Evolutionary conservation across 2,329 filamentous ascomycete genomes (phyloP).

Genomic region (Thelonectria blattea): DNA sequence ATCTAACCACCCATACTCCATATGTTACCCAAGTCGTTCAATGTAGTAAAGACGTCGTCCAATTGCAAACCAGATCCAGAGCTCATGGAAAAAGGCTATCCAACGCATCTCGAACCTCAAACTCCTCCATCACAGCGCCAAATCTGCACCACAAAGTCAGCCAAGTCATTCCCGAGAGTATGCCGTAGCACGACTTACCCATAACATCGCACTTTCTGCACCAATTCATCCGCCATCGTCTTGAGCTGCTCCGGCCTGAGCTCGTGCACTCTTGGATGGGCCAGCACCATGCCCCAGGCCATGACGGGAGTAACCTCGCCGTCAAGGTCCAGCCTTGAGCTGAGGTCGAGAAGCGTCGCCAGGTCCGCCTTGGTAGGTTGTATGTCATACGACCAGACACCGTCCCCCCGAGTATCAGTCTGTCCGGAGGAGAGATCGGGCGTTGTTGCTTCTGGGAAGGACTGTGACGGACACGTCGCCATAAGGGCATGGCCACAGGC

Average conservation of each 20-base stretch:
- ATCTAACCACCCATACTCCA: slow-evolving; percentile 9
- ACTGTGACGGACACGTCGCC: slow-evolving; percentile 84
- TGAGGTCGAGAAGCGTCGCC: slow-evolving; percentile 82
- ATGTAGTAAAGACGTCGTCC: slow-evolving; percentile 1
- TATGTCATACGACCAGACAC: slow-evolving; percentile 62
- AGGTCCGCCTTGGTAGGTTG: slow-evolving; percentile 80
- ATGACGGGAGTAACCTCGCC: slow-evolving; percentile 95
- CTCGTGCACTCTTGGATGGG: slow-evolving; percentile 71
- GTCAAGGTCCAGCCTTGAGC: slow-evolving; percentile 79
- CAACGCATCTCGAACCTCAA: slow-evolving; percentile 78
- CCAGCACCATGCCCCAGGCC: slow-evolving; percentile 85
- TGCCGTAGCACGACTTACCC: slow-evolving; percentile 65
- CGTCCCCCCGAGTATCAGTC: slow-evolving; percentile 45
- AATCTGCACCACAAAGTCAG: slow-evolving; percentile 50
- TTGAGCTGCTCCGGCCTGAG: slow-evolving; percentile 73
- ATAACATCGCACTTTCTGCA: slow-evolving; percentile 87
- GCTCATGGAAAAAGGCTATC: slow-evolving; percentile 59
- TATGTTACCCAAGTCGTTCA: background rate
- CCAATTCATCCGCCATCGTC: slow-evolving; percentile 74
- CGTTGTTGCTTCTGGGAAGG: slow-evolving; percentile 56
- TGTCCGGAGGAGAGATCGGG: slow-evolving; percentile 60
- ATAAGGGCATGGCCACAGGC: slow-evolving; percentile 91
- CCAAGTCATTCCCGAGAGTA: background rate
- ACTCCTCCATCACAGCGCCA: slow-evolving; percentile 69
- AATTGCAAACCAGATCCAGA: slow-evolving; percentile 14